A percentile compares a stretch with the other conserved stretches of the same genome.
Evolutionary conservation across 73 alveolate genomes (phyloP).

Genomic region (Durusdinium trenchii): DNA sequence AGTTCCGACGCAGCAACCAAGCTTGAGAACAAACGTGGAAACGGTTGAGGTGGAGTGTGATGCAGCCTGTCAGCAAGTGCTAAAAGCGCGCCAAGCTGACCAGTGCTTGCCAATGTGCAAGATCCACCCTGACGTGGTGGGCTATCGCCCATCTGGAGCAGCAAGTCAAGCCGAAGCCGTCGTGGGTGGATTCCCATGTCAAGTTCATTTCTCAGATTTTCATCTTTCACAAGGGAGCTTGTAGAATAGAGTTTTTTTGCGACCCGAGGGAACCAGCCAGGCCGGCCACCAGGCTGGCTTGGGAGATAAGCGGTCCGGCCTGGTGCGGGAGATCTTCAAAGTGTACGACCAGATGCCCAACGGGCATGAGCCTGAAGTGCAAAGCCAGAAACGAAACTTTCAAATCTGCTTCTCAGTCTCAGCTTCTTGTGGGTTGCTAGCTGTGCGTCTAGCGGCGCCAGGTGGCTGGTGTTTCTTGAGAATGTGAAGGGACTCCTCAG

Average conservation of each 20-base stretch:
- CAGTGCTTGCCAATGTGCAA: neutral
- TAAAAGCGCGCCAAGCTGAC: neutral
- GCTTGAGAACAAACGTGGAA: neutral
- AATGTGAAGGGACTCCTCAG: neutral
- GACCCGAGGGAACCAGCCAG: neutral
- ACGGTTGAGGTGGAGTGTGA: neutral
- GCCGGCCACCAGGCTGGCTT: neutral
- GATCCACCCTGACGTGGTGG: neutral
- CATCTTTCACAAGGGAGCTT: too few species aligned
- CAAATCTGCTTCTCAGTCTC: neutral
- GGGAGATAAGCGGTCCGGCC: neutral
- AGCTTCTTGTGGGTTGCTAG: neutral
- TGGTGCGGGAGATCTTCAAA: neutral
- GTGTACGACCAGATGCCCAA: neutral
- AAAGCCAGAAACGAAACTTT: too few species aligned
- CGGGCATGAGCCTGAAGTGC: neutral
- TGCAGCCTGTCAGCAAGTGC: neutral
- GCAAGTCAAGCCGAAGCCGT: neutral
- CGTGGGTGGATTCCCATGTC: neutral
- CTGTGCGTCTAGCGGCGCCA: neutral
- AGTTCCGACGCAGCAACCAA: too few species aligned
- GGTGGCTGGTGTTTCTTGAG: neutral
- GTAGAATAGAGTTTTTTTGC: too few species aligned
- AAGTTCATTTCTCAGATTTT: neutral
- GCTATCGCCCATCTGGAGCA: neutral